Evolutionary conservation across 305 asterid genomes (phyloP).

Genomic region (Fraxinus platypoda): DNA sequence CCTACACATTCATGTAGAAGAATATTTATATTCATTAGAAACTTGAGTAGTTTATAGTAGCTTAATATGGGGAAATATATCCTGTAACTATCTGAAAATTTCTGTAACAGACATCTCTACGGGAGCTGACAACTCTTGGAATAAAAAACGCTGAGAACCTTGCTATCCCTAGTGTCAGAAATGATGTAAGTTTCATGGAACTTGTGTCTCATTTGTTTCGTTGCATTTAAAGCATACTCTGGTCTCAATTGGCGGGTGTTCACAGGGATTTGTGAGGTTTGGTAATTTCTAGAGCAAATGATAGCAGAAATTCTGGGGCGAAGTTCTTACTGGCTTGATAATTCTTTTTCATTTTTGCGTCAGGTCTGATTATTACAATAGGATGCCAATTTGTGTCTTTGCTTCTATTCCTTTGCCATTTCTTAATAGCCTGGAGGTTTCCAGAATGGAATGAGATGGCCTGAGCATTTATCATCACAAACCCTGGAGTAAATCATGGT

Average conservation of each 20-base stretch:
- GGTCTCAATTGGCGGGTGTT: not conserved
- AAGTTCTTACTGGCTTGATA: not conserved
- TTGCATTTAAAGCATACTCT: not conserved
- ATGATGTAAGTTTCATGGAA: constrained; percentile 63
- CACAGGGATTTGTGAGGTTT: not conserved
- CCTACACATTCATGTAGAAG: not conserved
- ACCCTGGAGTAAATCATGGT: not conserved
- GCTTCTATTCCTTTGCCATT: not conserved
- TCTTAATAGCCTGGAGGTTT: not conserved
- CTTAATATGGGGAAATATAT: not conserved
- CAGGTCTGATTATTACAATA: not conserved
- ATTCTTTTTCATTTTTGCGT: not conserved
- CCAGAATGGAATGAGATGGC: not conserved
- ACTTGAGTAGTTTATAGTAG: constrained; percentile 16
- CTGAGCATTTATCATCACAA: not conserved
- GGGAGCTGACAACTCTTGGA: constrained; percentile 88
- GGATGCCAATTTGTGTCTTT: not conserved
- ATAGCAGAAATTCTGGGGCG: not conserved
- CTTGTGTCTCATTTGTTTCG: constrained; percentile 3
- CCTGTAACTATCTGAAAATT: constrained; percentile 15
- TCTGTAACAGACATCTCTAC: constrained; percentile 67
- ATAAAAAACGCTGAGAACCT: constrained; percentile 86
- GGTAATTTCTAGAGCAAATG: not conserved
- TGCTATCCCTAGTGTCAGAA: constrained; percentile 87
- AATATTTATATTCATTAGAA: not conserved